Conservation (phyloP, 805 yeast genomes). For the Metschnikowia baotianmanensis region DNA sequence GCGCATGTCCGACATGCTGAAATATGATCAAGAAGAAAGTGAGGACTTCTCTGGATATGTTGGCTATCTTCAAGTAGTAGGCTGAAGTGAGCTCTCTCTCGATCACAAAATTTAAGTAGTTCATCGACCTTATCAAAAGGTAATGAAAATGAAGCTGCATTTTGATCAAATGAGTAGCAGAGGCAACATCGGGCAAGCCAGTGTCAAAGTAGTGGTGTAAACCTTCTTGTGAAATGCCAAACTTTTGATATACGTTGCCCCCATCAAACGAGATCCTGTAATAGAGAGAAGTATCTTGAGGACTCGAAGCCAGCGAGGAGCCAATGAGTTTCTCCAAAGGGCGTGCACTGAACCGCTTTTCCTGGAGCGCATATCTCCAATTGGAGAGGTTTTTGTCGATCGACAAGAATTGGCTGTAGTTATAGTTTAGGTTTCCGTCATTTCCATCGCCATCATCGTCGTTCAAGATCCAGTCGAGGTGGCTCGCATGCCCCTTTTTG, state of each 20-base stretch:
- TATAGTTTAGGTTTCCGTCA: conserved; percentile 46
- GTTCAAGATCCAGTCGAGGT: conserved; percentile 42
- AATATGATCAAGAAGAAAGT: conserved; percentile 38
- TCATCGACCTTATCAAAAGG: conserved; percentile 40
- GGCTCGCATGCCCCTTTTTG: conserved; percentile 17
- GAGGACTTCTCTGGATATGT: conserved; percentile 38
- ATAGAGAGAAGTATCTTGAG: conserved; percentile 28
- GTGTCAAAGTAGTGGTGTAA: conserved; percentile 24
- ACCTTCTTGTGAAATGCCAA: conserved; percentile 17
- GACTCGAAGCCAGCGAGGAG: conserved; percentile 25
- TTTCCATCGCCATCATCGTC: conserved; percentile 49
- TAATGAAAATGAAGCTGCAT: conserved; percentile 46
- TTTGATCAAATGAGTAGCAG: conserved; percentile 39
- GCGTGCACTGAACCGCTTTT: conserved; percentile 22
- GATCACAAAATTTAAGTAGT: conserved; percentile 38
- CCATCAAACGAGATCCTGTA: conserved; percentile 27
- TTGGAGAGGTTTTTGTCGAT: conserved; percentile 41
- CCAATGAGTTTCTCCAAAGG: conserved; percentile 33
- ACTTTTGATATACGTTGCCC: conserved; percentile 12
- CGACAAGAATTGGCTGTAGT: conserved; percentile 40
- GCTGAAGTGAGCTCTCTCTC: conserved; percentile 38
- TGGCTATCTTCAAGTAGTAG: conserved; percentile 35
- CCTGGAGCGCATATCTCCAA: conserved; percentile 40
- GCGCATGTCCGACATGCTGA: conserved; percentile 30
- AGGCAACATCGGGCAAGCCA: conserved; percentile 38